Conservation (phyloP, 306 rosid genomes). For the Argentina anserina region DNA sequence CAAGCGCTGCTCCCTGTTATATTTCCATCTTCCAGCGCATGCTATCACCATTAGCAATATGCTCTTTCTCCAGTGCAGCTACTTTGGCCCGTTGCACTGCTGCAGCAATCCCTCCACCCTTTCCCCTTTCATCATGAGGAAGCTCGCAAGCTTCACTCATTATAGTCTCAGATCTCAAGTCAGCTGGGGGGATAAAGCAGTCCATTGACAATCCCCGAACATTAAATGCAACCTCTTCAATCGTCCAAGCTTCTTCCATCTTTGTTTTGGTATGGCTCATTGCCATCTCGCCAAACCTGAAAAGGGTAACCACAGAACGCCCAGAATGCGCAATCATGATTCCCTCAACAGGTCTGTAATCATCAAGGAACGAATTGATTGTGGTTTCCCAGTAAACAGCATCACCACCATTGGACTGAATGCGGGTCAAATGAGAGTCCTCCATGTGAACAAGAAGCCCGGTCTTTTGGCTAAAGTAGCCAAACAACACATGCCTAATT, state of each 20-base stretch:
- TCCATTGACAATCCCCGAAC: conserved; percentile 84
- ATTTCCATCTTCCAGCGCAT: conserved; percentile 82
- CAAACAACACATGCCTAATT: conserved; percentile 88
- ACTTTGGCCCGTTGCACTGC: conserved; percentile 69
- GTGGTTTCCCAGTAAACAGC: conserved; percentile 98
- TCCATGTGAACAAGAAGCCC: conserved; percentile 93
- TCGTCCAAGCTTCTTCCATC: conserved; percentile 99
- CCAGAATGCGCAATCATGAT: conserved; percentile 98
- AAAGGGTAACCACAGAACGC: conserved; percentile 88
- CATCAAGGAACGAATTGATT: conserved; percentile 86
- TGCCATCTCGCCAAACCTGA: conserved; percentile 96
- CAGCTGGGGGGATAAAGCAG: conserved; percentile 98
- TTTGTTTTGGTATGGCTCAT: conserved; percentile 95
- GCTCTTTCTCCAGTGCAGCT: conserved; percentile 69
- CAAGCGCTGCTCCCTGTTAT: conserved; percentile 38
- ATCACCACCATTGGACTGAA: conserved; percentile 83
- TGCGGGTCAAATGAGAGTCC: conserved; percentile 96
- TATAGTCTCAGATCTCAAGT: conserved; percentile 61
- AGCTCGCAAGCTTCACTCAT: conserved; percentile 71
- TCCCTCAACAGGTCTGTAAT: conserved; percentile 93
- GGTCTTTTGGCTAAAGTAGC: conserved; percentile 97
- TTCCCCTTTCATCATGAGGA: conserved; percentile 71
- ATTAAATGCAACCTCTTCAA: conserved; percentile 96
- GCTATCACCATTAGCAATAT: conserved; percentile 45
- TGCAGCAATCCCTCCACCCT: conserved; percentile 41